phyloP scores from a whole-genome alignment of 179 eudicot species.

The Silene vulgaris region DNA sequence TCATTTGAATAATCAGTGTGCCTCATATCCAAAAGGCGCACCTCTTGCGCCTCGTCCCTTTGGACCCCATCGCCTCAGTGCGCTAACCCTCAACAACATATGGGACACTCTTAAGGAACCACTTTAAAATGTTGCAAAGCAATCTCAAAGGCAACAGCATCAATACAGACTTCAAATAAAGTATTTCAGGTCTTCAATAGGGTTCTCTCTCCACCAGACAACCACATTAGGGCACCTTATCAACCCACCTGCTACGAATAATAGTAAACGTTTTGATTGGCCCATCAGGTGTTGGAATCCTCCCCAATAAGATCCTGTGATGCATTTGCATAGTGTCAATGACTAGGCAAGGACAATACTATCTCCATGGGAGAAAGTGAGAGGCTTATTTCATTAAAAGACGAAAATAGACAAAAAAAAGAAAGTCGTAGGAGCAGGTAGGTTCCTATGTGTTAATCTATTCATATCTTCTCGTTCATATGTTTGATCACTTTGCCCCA shows the following conservation, averaged over 20 bases:
- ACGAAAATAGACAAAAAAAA: neutral
- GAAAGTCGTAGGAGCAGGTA: neutral
- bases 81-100: constrained; percentile 3
- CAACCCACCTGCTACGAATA: constrained; percentile 90
- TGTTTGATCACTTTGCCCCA: neutral
- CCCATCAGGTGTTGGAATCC: constrained; percentile 84
- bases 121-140: neutral
- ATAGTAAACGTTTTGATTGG: constrained; percentile 74
- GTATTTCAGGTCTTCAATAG: constrained; percentile 4
- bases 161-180: neutral
- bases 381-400: constrained; percentile 18
- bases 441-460: neutral
- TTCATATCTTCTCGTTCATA: constrained; percentile 14
- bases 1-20: too few relatives aligned
- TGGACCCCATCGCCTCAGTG: too few relatives aligned
- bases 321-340: constrained; percentile 56
- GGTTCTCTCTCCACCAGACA: constrained; percentile 33
- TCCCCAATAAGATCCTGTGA: constrained; percentile 98
- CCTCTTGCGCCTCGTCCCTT: too few relatives aligned
- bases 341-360: constrained; percentile 39
- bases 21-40: too few relatives aligned
- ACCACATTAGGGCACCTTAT: constrained; percentile 41
- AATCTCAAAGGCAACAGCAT: neutral
- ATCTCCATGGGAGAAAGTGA: constrained; percentile 25
- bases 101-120: neutral